Evolutionary conservation across 495 filamentous ascomycete species (phyloP), one percentile per base, ranked within the genome.

Genomic region (Aspergillus asperescens): DNA sequence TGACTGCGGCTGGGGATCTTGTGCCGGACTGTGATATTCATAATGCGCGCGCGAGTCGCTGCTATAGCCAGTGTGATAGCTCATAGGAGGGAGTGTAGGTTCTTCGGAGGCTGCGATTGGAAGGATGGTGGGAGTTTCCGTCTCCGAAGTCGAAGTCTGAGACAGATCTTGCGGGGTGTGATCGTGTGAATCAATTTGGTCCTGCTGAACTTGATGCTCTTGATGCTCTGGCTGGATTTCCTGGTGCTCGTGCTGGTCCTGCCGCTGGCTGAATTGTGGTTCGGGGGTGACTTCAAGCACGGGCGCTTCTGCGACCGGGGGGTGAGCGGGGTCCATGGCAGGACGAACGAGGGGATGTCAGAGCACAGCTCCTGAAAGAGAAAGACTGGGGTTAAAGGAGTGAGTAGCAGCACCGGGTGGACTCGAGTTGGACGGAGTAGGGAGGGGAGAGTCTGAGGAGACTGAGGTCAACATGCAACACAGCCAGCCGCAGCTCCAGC

Each of bases 41-140:
- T 74, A 75, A 54, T 77, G 69, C 19, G 65, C 63, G 38, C 65
- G 72, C 19, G 71, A 69, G 49, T 75, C 75, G 58, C 74, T 74
- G 56, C 62, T 72, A 48, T 73, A 74, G 25, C 68, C 72, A 43
- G 68, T 65, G 45, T 68, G 63, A 44, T 65, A 55, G 39, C 42
- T 54, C 18, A 56, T 58, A 5, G 58, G 41, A 20, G 61, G 58
- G 52, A 56, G 57, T 13, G 58, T 42, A 7, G 57, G 34, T 13
- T 72, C 72, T 5, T 77, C 72, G n/a, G 62, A 60, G 5, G 64
- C 57, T 2, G 62, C 58, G 52, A 71, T 68, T 43, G 65, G 63
- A 16, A 67, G 52, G 39, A 71, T 67, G 7, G 62, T 57, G 22
- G 57, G 35, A 25, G 53, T 25, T n/a, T 59, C 56, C 19, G 55